Percentiles rank a stretch among this genome's conserved stretches.
These are phyloP conservation scores for Nitzschia palea DNA, from an alignment of 108 stramenopile species.

Conservation along the genomic window DNA sequence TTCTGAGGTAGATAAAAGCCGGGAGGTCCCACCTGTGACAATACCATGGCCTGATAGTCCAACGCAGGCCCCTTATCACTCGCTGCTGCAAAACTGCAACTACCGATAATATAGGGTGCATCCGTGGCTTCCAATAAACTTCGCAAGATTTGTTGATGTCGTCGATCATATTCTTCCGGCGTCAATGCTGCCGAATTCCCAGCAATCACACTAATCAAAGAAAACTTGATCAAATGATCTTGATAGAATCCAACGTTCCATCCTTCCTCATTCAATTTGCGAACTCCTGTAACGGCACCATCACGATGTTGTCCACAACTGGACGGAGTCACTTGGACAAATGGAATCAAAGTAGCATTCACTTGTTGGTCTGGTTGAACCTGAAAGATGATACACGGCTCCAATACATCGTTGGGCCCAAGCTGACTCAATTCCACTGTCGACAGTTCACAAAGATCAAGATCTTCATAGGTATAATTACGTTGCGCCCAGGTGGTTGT, in stretches of 20 bases:
- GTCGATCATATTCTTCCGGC: slow-evolving; percentile 23
- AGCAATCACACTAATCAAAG: slow-evolving; percentile 47
- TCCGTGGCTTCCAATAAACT: slow-evolving; percentile 20
- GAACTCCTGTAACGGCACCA: slow-evolving; percentile 43
- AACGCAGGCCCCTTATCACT: slow-evolving; percentile 37
- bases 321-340: slow-evolving; percentile 38
- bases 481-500: too few relatives aligned
- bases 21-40: slow-evolving; percentile 58
- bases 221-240: slow-evolving; percentile 43
- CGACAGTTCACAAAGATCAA: slow-evolving; percentile 26
- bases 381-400: slow-evolving; percentile 40
- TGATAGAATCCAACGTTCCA: slow-evolving; percentile 42
- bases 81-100: slow-evolving; percentile 32
- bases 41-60: slow-evolving; percentile 34
- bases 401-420: slow-evolving; percentile 15
- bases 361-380: slow-evolving; percentile 1
- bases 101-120: slow-evolving; percentile 50
- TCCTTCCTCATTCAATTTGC: slow-evolving; percentile 46
- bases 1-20: slow-evolving; percentile 32
- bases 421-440: slow-evolving; percentile 19
- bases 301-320: slow-evolving; percentile 35
- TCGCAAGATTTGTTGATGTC: slow-evolving; percentile 25
- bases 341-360: slow-evolving; percentile 7
- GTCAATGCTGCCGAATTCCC: slow-evolving; percentile 25
- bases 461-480: too few relatives aligned